Conservation (phyloP, 2,329 filamentous ascomycete species). For the Cercospora nicotianae region DNA sequence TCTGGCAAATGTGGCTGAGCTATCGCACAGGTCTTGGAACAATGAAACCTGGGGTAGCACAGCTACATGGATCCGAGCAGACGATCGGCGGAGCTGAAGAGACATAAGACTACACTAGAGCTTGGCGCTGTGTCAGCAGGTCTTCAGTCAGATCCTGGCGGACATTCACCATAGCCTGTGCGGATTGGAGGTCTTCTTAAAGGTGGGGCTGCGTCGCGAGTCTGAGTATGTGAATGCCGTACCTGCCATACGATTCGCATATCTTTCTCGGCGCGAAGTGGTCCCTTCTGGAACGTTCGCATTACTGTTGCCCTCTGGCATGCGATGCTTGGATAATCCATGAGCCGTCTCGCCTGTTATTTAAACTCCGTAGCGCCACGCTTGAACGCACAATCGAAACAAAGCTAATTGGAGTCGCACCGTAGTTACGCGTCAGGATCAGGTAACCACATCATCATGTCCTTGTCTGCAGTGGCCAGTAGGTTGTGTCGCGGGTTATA, state of each 20-base stretch:
- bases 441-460: slow-evolving; percentile 53
- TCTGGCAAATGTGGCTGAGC: not conserved
- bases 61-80: not conserved
- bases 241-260: not conserved
- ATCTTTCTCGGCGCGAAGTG: not conserved
- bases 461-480: slow-evolving; percentile 84
- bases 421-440: slow-evolving; percentile 8
- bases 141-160: not conserved
- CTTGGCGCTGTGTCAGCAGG: not conserved
- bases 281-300: not conserved
- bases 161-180: not conserved
- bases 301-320: not conserved
- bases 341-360: not conserved
- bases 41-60: not conserved
- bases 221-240: not conserved
- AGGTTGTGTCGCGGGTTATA: slow-evolving; percentile 93
- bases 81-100: not conserved
- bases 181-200: not conserved
- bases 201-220: not conserved
- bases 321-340: not conserved
- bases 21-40: not conserved
- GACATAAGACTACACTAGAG: not conserved
- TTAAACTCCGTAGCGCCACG: not conserved
- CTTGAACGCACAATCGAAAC: not conserved
- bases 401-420: not conserved